A percentile compares a stretch with the other conserved stretches of the same genome.
These are phyloP conservation scores for Lentinula edodes DNA, from an alignment of 768 basidiomycete genomes.

Conservation along the genomic window DNA sequence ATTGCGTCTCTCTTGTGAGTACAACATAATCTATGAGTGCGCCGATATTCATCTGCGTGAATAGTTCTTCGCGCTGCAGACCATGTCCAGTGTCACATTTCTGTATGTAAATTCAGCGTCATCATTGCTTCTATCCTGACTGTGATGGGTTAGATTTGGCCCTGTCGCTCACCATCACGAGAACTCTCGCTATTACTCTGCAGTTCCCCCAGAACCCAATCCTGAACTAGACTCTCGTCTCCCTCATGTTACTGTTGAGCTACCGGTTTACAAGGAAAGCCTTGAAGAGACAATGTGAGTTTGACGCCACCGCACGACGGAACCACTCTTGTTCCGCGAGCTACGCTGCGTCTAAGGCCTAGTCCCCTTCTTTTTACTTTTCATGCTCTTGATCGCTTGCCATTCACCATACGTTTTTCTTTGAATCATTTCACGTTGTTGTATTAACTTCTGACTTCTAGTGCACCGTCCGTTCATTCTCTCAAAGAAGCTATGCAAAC, in stretches of 20 bases:
- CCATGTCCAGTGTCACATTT: conserved; percentile 59
- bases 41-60: neutral
- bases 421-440: neutral
- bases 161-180: conserved; percentile 84
- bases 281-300: conserved; percentile 79
- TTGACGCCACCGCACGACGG: conserved; percentile 8
- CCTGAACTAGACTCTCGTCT: conserved; percentile 57
- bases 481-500: conserved; percentile 85
- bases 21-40: neutral
- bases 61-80: conserved; percentile 73
- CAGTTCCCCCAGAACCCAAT: conserved; percentile 54
- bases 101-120: conserved; percentile 38
- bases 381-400: neutral
- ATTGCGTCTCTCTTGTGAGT: conserved; percentile 70
- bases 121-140: conserved; percentile 1
- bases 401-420: neutral
- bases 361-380: neutral
- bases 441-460: conserved; percentile 18
- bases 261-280: conserved; percentile 88
- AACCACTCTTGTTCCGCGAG: neutral
- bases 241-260: conserved; percentile 74
- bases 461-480: conserved; percentile 69
- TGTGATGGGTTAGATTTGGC: conserved; percentile 46
- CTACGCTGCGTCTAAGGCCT: neutral
- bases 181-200: conserved; percentile 82